These are phyloP conservation scores for Streptanthus diversifolius DNA, from an alignment of 345 rosid species.

Conservation along the genomic window DNA sequence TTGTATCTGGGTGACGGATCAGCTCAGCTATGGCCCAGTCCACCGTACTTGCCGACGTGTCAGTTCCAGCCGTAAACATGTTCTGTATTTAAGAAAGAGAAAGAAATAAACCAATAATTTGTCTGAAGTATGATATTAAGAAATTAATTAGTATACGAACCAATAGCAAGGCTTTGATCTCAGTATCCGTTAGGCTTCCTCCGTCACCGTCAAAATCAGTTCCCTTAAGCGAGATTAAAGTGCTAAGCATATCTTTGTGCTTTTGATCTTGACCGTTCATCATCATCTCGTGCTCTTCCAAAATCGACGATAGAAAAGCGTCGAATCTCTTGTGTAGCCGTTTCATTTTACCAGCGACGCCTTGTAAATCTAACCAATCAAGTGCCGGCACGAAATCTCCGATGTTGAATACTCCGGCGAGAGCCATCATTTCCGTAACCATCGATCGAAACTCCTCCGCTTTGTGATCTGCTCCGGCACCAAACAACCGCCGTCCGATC, in stretches of 20 bases:
- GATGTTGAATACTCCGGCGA: constrained; percentile 80
- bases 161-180: constrained; percentile 81
- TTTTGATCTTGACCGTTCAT: constrained; percentile 23
- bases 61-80: constrained; percentile 93
- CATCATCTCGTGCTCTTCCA: constrained; percentile 55
- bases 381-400: constrained; percentile 81
- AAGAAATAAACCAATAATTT: background rate
- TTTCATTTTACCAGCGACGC: constrained; percentile 86
- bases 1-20: constrained; percentile 60
- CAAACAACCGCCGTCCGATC: constrained; percentile 67
- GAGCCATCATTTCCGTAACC: constrained; percentile 83
- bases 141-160: constrained; percentile 28
- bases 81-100: constrained; percentile 37
- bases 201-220: constrained; percentile 45
- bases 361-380: constrained; percentile 82
- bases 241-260: constrained; percentile 51
- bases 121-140: background rate
- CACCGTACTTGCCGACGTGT: constrained; percentile 83
- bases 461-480: constrained; percentile 51
- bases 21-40: constrained; percentile 94
- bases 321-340: constrained; percentile 72
- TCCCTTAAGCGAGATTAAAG: constrained; percentile 58
- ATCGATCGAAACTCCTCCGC: constrained; percentile 86
- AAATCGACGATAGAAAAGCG: constrained; percentile 48
- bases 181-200: constrained; percentile 63